A percentile compares a stretch with the other conserved stretches of the same genome.
Evolutionary conservation across 2,329 filamentous ascomycete genomes (phyloP).

Genomic region (Pseudocercospora ulei): DNA sequence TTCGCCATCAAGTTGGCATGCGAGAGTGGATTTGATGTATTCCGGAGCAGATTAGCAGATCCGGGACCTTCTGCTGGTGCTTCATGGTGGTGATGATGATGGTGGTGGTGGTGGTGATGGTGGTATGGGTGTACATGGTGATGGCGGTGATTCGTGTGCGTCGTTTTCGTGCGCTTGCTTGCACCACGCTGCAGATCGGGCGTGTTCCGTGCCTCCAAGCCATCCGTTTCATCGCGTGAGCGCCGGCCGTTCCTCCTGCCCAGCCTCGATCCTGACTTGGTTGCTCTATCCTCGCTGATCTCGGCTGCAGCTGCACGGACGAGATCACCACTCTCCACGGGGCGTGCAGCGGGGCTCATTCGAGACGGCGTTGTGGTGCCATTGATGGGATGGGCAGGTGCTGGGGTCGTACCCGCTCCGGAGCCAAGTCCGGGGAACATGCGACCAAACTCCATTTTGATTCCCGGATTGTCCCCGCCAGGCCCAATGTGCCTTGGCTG

Average conservation of each 20-base stretch:
- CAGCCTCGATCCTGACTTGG: constrained; percentile 35
- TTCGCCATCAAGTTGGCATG: constrained; percentile 27
- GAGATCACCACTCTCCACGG: constrained; percentile 28
- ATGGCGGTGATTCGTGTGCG: constrained; percentile 45
- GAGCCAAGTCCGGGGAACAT: constrained; percentile 91
- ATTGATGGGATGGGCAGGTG: constrained; percentile 41
- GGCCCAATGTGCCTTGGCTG: constrained; percentile 71
- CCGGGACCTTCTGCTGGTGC: constrained; percentile 19
- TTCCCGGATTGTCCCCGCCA: constrained; percentile 65
- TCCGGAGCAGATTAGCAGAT: constrained; percentile 24
- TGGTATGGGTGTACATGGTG: constrained; percentile 46
- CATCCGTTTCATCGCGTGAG: constrained; percentile 63
- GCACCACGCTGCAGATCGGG: constrained; percentile 47
- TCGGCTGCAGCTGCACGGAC: constrained; percentile 26
- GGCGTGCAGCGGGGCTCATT: constrained; percentile 28
- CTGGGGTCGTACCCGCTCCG: constrained; percentile 50
- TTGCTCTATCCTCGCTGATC: constrained; percentile 34
- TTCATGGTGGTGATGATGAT: constrained; percentile 32
- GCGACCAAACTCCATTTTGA: constrained; percentile 88
- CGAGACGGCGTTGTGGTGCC: constrained; percentile 47
- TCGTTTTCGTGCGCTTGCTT: constrained; percentile 51
- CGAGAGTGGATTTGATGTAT: constrained; percentile 29
- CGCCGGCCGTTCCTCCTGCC: constrained; percentile 53
- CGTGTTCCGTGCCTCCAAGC: constrained; percentile 42
- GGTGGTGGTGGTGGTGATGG: constrained; percentile 42